Conservation (phyloP, 345 rosid genomes). For the Linum tenue region DNA sequence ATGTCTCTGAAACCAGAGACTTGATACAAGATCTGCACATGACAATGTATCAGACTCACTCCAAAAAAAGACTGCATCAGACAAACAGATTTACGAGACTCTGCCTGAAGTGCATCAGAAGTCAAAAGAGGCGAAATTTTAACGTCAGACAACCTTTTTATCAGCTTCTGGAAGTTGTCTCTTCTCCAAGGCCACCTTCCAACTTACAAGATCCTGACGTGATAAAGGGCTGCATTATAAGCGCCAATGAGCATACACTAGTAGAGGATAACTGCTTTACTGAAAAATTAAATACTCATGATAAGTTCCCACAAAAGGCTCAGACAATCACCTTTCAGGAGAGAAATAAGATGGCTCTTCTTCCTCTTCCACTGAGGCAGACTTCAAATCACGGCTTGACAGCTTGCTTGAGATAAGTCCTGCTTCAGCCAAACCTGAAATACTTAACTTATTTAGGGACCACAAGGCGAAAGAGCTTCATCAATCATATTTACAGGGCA, state of each 20-base stretch:
- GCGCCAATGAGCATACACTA: constrained; percentile 10
- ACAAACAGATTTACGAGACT: background rate
- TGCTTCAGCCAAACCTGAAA: constrained; percentile 94
- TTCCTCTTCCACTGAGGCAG: constrained; percentile 29
- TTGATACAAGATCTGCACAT: constrained; percentile 44
- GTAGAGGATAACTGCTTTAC: constrained; percentile 6
- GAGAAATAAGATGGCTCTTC: constrained; percentile 41
- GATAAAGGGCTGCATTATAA: constrained; percentile 53
- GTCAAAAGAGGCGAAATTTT: constrained; percentile 3
- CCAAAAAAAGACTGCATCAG: background rate
- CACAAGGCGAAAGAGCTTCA: constrained; percentile 4
- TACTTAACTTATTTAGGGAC: constrained; percentile 18
- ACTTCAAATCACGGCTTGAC: constrained; percentile 51
- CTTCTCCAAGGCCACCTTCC: constrained; percentile 92
- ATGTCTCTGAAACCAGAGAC: constrained; percentile 81
- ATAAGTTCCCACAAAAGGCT: background rate
- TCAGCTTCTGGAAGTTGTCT: constrained; percentile 80
- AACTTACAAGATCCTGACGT: constrained; percentile 89
- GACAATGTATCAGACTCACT: background rate
- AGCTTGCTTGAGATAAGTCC: constrained; percentile 93
- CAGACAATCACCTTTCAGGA: constrained; percentile 59
- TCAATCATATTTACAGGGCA: background rate
- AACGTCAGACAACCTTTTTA: constrained; percentile 40
- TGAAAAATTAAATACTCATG: too few species aligned
- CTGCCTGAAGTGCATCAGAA: background rate